Base-by-base conservation (phyloP, 148 eudicot species). In the Pouteria glomerata region DNA sequence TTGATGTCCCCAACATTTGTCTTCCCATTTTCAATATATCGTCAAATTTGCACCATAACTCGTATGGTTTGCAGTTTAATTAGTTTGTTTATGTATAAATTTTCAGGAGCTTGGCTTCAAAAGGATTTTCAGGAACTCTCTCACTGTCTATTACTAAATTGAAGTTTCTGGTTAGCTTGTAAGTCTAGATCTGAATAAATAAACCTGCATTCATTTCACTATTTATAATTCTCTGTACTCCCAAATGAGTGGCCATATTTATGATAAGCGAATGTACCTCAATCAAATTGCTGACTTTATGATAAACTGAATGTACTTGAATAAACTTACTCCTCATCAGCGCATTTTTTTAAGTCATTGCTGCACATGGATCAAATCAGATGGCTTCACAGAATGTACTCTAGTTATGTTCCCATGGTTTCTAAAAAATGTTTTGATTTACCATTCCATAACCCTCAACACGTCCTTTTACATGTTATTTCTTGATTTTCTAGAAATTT, bases 51-150 rank as follows among this genome's bases (percentile, higher is more conserved):
- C 23, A 34, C 12, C 51, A 34, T 72, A 24, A 19, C 23, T 39
- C 27, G 21, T 12, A 39, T 66, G n/a, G 29, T 67, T 57, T 45
- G 65, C 14, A 39, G 18, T 69, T 14, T 18, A 55, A 41, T 63
- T 65, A 56, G n/a, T 67, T 21, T 42, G 39, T 21, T 44, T 16
- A 52, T 75, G n/a, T 23, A 39, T 55, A 11, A 26, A 21, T 52
- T 66, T 83, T 79, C 90, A 94, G 98, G 85, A 88, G 89, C 75
- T 81, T 95, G 65, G 85, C 78, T 58, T 84, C 93, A 37, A 80
- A 76, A 60, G 98, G 96, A 72, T 89, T 95, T 78, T 82, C 93
- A 19, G 98, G 98, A 76, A 88, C 85, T 57, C 79, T 95, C 48
- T 86, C 97, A 26, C 89, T 93, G 57, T 73, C 92, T 11, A 88